Evolutionary conservation across 2,329 filamentous ascomycete species (phyloP), one percentile per base, ranked within the genome.

Genomic region (Macroventuria anomochaeta): DNA sequence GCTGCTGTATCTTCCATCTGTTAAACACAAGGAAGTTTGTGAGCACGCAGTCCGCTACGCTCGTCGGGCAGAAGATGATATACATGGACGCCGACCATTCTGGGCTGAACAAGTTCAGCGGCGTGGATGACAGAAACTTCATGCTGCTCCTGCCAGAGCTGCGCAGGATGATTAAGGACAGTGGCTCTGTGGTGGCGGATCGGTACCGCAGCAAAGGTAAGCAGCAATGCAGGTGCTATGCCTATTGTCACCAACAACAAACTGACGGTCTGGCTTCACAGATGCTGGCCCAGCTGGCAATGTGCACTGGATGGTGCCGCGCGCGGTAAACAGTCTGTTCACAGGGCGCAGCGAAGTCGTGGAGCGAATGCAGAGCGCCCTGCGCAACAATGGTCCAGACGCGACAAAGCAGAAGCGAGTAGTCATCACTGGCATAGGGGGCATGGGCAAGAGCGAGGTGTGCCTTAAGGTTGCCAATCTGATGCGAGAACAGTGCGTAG

Each of bases 371-470:
- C 43, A 29, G 20, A 34, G n/a, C 7, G 31, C 43, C 20, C 32
- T 46, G 7, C 31, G 23, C 28, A 31, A 31, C 28, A 12, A 31
- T 31, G 28, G 28, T 12, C 28, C 11, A 18, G 28, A 25, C 49
- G 17, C 40, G 55, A 33, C 46, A 54, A 39, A 44, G 20, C 65
- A 64, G 43, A 65, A 54, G 36, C 53, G 53, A 23, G 61, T 70
- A n/a, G 65, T 71, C 21, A 64, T 74, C 29, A 59, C 57, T 15
- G 71, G 68, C 18, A 55, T 71, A 11, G 71, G 67, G n/a, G 69
- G 57, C 7, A 28, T 60, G 41, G 71, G 71, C 3, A 74, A 73
- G 52, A 74, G 71, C 39, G 69, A 74, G 42, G 38, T 72, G n/a
- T 68, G 65, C 49, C 42, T 73, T 3, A 62, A 67, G 36, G 39